These are phyloP conservation scores for Fraxinus anomala DNA, from an alignment of 257 asterid genomes.

Conservation along the genomic window DNA sequence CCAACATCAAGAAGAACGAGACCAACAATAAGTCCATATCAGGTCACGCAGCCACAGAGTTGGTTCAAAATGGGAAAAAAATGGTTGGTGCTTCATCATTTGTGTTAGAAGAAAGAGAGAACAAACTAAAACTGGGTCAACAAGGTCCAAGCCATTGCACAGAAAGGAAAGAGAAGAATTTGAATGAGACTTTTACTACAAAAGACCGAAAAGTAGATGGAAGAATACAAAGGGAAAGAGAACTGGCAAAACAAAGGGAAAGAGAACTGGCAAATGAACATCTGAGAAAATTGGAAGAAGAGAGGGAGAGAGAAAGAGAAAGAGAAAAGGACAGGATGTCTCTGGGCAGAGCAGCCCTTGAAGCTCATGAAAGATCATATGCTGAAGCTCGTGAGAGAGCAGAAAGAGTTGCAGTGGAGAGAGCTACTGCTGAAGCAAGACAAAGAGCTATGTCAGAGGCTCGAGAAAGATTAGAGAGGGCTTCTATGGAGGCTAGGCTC, in stretches of 20 bases:
- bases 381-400: conserved; percentile 66
- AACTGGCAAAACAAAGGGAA: conserved; percentile 54
- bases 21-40: conserved; percentile 33
- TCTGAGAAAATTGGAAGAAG: conserved; percentile 69
- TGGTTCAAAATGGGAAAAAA: conserved; percentile 44
- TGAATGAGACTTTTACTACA: conserved; percentile 35
- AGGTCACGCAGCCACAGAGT: conserved; percentile 37
- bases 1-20: conserved; percentile 38
- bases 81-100: conserved; percentile 42
- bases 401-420: conserved; percentile 65
- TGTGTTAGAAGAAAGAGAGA: conserved; percentile 41
- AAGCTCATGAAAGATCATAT: conserved; percentile 66
- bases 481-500: conserved; percentile 64
- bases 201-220: conserved; percentile 43
- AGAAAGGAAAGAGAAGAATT: conserved; percentile 41
- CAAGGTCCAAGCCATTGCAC: conserved; percentile 34
- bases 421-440: conserved; percentile 64
- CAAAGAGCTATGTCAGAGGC: conserved; percentile 62
- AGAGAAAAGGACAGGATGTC: conserved; percentile 96
- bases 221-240: conserved; percentile 53
- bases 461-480: conserved; percentile 68
- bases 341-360: conserved; percentile 62
- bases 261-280: conserved; percentile 52
- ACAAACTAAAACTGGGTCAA: conserved; percentile 30
- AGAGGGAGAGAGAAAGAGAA: conserved; percentile 91